Evolutionary conservation across 441 rosid species (phyloP).

Genomic region (Arabidopsis lyrata): DNA sequence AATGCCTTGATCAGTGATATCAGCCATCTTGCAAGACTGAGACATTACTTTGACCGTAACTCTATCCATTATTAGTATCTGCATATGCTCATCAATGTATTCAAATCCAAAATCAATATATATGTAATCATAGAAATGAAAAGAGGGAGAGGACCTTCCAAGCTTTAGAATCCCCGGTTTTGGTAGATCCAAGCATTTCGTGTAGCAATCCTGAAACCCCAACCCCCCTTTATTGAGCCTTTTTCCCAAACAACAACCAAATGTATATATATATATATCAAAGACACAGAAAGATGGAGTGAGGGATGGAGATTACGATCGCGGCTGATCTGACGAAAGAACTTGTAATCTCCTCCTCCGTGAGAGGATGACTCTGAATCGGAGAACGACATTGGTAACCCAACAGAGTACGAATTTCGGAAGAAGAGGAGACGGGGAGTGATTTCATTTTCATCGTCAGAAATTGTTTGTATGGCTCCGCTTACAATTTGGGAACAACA

Average conservation of each 20-base stretch:
- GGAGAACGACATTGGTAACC: constrained; percentile 60
- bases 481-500: background rate
- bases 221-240: background rate
- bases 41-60: constrained; percentile 96
- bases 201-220: constrained; percentile 62
- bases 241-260: background rate
- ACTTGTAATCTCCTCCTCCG: constrained; percentile 63
- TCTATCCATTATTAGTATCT: constrained; percentile 94
- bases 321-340: constrained; percentile 80
- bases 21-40: constrained; percentile 91
- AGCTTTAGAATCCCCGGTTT: constrained; percentile 68
- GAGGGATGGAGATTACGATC: constrained; percentile 59
- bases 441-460: constrained; percentile 4
- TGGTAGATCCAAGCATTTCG: constrained; percentile 92
- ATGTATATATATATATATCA: background rate
- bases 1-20: constrained; percentile 95
- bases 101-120: no score
- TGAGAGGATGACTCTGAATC: constrained; percentile 74
- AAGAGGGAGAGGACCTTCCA: constrained; percentile 69
- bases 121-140: no score
- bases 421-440: constrained; percentile 23
- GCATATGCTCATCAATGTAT: no score
- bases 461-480: background rate
- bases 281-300: background rate
- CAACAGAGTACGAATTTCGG: background rate